These are phyloP conservation scores for Quercus cerris DNA, from an alignment of 306 rosid species.

Conservation along the genomic window DNA sequence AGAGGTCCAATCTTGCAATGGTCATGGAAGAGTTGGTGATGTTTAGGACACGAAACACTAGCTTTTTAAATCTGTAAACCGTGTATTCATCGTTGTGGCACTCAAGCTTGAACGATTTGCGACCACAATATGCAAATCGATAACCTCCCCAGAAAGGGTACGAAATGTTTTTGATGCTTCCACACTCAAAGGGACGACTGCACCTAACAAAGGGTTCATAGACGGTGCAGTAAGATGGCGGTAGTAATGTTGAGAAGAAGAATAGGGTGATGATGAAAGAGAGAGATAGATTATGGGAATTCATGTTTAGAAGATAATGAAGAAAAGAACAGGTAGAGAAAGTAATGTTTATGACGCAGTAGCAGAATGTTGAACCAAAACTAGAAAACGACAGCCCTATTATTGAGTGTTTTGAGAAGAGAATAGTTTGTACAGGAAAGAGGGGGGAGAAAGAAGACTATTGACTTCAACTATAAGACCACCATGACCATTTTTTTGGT, in stretches of 20 bases:
- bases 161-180: slow-evolving; percentile 8
- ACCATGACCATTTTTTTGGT: no score
- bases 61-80: slow-evolving; percentile 14
- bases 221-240: slow-evolving; percentile 7
- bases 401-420: no score
- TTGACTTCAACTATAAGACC: no score
- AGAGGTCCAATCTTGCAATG: slow-evolving; percentile 36
- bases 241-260: slow-evolving; percentile 20
- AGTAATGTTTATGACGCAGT: neutral
- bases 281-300: neutral
- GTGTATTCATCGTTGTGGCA: slow-evolving; percentile 16
- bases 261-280: slow-evolving; percentile 1
- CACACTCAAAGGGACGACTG: slow-evolving; percentile 34
- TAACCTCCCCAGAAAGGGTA: slow-evolving; percentile 43
- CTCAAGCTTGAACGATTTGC: slow-evolving; percentile 26
- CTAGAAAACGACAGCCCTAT: no score
- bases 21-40: slow-evolving; percentile 7
- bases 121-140: slow-evolving; percentile 35
- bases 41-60: slow-evolving; percentile 21
- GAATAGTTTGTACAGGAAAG: no score
- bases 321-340: neutral
- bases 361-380: no score
- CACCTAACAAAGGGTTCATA: slow-evolving; percentile 19
- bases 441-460: no score
- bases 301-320: neutral